Percentiles rank a stretch among this genome's conserved stretches.
These are phyloP conservation scores for Colletotrichum endophyticum DNA, from an alignment of 2,329 filamentous ascomycete genomes.

Conservation along the genomic window DNA sequence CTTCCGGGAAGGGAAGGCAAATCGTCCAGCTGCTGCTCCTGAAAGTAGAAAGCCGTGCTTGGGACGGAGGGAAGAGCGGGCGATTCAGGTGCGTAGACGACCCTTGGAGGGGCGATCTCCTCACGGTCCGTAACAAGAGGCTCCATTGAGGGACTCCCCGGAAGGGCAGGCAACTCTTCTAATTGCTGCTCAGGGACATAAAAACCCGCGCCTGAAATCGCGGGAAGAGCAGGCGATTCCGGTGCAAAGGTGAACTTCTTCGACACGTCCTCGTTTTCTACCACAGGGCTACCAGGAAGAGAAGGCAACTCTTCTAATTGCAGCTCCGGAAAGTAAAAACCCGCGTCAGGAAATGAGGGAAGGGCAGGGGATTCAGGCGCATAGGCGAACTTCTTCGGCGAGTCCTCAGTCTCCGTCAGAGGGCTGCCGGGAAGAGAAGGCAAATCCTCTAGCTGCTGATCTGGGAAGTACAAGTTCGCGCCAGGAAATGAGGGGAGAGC, in stretches of 20 bases:
- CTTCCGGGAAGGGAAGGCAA: conserved; percentile 1
- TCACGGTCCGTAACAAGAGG: background rate
- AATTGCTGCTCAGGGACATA: background rate
- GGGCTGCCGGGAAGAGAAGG: background rate
- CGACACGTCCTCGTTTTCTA: no score
- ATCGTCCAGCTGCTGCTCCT: background rate
- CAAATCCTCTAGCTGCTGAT: background rate
- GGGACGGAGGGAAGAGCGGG: background rate
- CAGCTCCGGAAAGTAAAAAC: background rate
- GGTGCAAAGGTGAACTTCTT: background rate
- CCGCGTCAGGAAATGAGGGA: background rate
- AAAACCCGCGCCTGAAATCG: background rate
- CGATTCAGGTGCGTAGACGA: background rate
- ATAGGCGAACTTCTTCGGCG: background rate
- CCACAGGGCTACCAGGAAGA: conserved; percentile 13
- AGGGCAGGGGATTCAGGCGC: background rate
- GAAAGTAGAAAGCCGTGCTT: background rate
- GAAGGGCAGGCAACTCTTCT: conserved; percentile 16
- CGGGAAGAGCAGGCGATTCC: background rate
- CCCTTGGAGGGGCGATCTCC: background rate
- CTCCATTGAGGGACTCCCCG: conserved; percentile 6
- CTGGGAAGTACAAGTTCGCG: background rate
- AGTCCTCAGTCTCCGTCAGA: background rate
- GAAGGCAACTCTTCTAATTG: conserved; percentile 7
- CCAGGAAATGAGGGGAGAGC: background rate